phyloP scores from a whole-genome alignment of 495 filamentous ascomycete genomes.

The Aspergillus funiculosus region DNA sequence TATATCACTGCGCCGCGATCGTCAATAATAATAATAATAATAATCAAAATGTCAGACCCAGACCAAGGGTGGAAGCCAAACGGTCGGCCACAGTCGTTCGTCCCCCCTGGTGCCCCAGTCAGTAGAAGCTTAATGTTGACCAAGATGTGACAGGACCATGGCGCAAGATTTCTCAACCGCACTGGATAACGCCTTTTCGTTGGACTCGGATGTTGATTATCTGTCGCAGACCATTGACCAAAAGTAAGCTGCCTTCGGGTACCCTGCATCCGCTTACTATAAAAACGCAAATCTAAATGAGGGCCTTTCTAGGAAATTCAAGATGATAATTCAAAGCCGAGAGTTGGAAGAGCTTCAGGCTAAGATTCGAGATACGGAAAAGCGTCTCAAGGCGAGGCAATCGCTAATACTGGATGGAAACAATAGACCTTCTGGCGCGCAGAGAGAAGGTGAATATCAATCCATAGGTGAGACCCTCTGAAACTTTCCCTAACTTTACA shows the following conservation, averaged over 20 bases:
- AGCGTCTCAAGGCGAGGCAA: conserved; percentile 57
- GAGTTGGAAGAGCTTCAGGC: conserved; percentile 84
- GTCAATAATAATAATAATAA: not conserved
- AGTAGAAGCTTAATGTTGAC: conserved; percentile 21
- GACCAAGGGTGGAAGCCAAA: conserved; percentile 75
- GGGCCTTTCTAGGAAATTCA: conserved; percentile 48
- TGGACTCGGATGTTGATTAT: conserved; percentile 72
- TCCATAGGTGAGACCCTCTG: conserved; percentile 18
- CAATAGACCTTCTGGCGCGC: conserved; percentile 3
- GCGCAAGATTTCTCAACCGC: conserved; percentile 80
- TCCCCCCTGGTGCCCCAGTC: conserved; percentile 18
- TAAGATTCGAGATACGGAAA: conserved; percentile 77
- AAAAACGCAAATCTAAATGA: not conserved
- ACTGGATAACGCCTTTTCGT: conserved; percentile 81
- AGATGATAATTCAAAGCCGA: conserved; percentile 69
- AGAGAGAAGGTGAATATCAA: conserved; percentile 17
- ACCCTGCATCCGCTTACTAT: not conserved
- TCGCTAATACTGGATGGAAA: conserved; percentile 15
- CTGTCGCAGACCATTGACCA: conserved; percentile 73
- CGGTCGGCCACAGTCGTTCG: conserved; percentile 76
- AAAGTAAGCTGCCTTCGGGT: conserved; percentile 63
- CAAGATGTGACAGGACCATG: conserved; percentile 58
- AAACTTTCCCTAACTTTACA: not conserved
- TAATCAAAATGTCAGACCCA: conserved; percentile 51
- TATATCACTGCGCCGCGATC: conserved; percentile 2